phyloP scores from a whole-genome alignment of 805 yeast species.

The Candida berthetii region DNA sequence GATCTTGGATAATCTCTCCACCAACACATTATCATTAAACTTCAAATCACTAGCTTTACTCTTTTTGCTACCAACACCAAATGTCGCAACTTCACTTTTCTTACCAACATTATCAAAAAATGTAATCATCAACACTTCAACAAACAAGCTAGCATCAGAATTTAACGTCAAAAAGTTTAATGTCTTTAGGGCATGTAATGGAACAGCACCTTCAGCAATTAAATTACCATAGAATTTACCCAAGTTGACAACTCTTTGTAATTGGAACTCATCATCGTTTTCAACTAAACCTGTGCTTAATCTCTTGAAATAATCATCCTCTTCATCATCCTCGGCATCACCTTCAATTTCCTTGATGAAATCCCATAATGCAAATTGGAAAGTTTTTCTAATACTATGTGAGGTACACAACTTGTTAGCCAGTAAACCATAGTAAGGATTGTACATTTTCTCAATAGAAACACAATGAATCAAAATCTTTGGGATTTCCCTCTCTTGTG shows the following conservation, averaged over 20 bases:
- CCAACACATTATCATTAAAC: slow-evolving; percentile 41
- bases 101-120: slow-evolving; percentile 61
- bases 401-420: slow-evolving; percentile 72
- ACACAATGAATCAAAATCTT: slow-evolving; percentile 82
- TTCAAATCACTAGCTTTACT: slow-evolving; percentile 26
- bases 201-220: slow-evolving; percentile 66
- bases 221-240: slow-evolving; percentile 80
- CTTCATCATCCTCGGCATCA: slow-evolving; percentile 29
- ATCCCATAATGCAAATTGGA: slow-evolving; percentile 91
- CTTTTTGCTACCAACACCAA: slow-evolving; percentile 22
- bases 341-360: slow-evolving; percentile 64
- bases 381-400: slow-evolving; percentile 71
- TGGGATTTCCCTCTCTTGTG: slow-evolving; percentile 86
- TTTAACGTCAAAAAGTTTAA: slow-evolving; percentile 65
- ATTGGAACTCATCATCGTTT: slow-evolving; percentile 45
- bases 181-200: slow-evolving; percentile 66
- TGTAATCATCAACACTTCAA: slow-evolving; percentile 69
- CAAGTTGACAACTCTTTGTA: slow-evolving; percentile 58
- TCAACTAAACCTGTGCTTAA: slow-evolving; percentile 25
- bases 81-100: slow-evolving; percentile 39
- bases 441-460: slow-evolving; percentile 73
- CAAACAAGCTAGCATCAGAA: slow-evolving; percentile 55
- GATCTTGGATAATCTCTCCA: slow-evolving; percentile 47
- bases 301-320: slow-evolving; percentile 25
- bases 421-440: slow-evolving; percentile 83